Evolutionary conservation across 768 basidiomycete genomes (phyloP), one percentile per base, ranked within the genome.

Genomic region (Coprinopsis strossmayeri): DNA sequence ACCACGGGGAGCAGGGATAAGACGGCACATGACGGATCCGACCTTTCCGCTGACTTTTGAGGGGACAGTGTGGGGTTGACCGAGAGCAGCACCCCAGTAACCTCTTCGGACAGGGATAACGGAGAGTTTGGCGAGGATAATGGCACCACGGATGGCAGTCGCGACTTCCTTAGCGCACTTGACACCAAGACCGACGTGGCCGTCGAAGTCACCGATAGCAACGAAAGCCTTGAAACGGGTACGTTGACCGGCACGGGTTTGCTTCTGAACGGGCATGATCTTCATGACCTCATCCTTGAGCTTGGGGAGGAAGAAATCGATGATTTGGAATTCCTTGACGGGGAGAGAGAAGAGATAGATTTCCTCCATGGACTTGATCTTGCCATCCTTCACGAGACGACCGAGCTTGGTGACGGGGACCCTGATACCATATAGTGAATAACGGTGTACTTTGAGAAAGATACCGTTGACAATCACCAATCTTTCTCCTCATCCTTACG

Each of bases 281-380:
- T 94, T 95, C 96, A 99, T 99, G 57, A 99, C 96, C 69, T 96
- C 93, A 60, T 94, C 96, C 81, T 99, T 99, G 73, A 99, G 88
- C 67, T 91, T 90, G 60, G 96, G 96, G 41, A 98, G 82, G 91
- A 99, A 97, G 69, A 87, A 84, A 77, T 99, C 96, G 78, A 99
- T 87, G 71, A 99, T 96, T 72, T 99, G 96, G 79, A 74, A 98
- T 73, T 99, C 96, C 75, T 98, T 99, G 71, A 99, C 89, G 53
- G 95, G 94, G 55, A 99, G 87, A 23, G 96, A 99, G 84, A 98
- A 99, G 64, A 99, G 93, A 74, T 98, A 99, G 71, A 98, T 97
- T 68, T 99, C 96, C 68, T 99, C 96, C 82, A 99, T 94, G 41
- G 93, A 96, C 74, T 95, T 97, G 77, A 99, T 97, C 76, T 98